Base-by-base conservation (phyloP, 106 monocot genomes). In the Acorus calamus region DNA sequence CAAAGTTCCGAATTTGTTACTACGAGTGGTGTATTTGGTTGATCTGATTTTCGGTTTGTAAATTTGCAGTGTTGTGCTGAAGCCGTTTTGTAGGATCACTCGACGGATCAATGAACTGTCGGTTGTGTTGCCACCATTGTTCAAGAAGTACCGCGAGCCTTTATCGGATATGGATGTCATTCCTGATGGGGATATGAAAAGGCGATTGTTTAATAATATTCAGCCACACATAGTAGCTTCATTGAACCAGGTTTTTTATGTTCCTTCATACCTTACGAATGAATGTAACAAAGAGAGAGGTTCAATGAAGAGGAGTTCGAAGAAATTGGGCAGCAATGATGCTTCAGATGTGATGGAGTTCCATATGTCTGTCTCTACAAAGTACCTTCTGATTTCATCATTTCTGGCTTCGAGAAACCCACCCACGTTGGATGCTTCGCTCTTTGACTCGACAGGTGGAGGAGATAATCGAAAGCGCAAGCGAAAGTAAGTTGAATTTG, bases 331-430 rank as follows among this genome's bases (percentile, higher is more conserved):
- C 55, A 55, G 69, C 6, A 62, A 52, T 48, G 77, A 66, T 48
- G 60, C 11, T 60, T 77, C 58, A 53, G 77, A 65, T 48, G 85
- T 77, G n/a, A 71, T 98, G 72, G 92, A 88, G 61, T 79, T 98
- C 69, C 88, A 98, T 53, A 92, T 98, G 98, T 86, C 92, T 43
- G 67, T 83, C 47, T 98, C 92, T 54, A 64, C 83, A 2, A 98
- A 88, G 53, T 98, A 88, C 67, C 88, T 98, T 58, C 85, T 98
- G 53, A 45, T 98, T 14, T 98, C 98, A 60, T 83, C 92, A 13
- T 98, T 98, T 70, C 77, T 98, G 53, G 83, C 96, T 73, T 92
- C 96, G 7, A 82, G 88, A 52, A 98, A 98, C 62, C 91, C 96
- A 49, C 85, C 92, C 14, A 98, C 96, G 4, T 88, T 92, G 70